A percentile compares a stretch with the other conserved stretches of the same genome.
Evolutionary conservation across 208 protist genomes (phyloP).

Genomic region (Wallacemonas collosoma): DNA sequence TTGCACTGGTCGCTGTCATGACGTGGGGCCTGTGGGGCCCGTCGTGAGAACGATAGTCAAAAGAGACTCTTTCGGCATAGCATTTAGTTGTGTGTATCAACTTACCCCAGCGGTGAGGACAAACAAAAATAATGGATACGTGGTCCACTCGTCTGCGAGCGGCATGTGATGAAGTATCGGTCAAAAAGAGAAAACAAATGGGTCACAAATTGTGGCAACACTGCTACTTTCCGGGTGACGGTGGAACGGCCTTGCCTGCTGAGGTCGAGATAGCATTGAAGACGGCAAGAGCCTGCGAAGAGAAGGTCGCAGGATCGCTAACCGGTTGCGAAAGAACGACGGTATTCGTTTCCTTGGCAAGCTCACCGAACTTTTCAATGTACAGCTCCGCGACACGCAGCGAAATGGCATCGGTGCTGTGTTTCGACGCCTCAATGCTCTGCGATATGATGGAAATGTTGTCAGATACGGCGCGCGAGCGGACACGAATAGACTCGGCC

Average conservation of each 20-base stretch:
- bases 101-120: too few species aligned
- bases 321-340: constrained; percentile 94
- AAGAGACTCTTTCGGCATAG: too few species aligned
- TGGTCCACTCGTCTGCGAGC: too few species aligned
- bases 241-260: constrained; percentile 25
- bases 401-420: constrained; percentile 70
- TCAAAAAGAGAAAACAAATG: constrained; percentile 1
- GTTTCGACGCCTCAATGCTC: constrained; percentile 40
- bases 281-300: constrained; percentile 92
- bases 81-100: too few species aligned
- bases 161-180: too few species aligned
- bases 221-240: not conserved
- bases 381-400: constrained; percentile 93
- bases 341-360: constrained; percentile 94
- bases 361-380: constrained; percentile 88
- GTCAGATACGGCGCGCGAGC: constrained; percentile 66
- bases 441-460: constrained; percentile 64
- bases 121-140: too few species aligned
- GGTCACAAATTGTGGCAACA: constrained; percentile 16
- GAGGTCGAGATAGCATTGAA: constrained; percentile 69
- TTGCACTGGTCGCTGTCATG: too few species aligned
- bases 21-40: too few species aligned
- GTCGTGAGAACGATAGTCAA: too few species aligned
- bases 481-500: constrained; percentile 58
- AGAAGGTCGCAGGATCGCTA: constrained; percentile 85